These are phyloP conservation scores for Plantago lanceolata DNA, from an alignment of 305 asterid species.

Conservation along the genomic window DNA sequence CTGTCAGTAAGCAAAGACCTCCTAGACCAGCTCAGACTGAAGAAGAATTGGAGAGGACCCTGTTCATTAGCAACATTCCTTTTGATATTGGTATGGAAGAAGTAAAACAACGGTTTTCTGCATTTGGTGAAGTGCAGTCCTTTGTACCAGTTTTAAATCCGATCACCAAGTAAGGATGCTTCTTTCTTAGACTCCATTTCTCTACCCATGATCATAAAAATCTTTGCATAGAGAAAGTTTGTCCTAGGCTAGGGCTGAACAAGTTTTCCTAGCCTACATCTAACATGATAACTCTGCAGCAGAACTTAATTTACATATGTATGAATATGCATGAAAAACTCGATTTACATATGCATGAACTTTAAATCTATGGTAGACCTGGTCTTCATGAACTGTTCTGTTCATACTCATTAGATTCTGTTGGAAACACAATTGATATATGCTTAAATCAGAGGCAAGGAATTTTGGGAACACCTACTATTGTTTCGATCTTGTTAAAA, in stretches of 20 bases:
- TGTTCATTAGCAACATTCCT: slow-evolving; percentile 83
- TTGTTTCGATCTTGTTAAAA: neutral
- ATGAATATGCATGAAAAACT: too few relatives aligned
- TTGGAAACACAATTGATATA: too few relatives aligned
- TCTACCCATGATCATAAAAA: slow-evolving; percentile 10
- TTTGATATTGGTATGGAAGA: slow-evolving; percentile 66
- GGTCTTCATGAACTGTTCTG: too few relatives aligned
- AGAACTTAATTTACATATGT: too few relatives aligned
- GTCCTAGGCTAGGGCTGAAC: neutral
- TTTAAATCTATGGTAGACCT: too few relatives aligned
- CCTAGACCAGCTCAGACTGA: slow-evolving; percentile 39
- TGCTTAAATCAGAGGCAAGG: too few relatives aligned
- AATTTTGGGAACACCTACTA: too few relatives aligned
- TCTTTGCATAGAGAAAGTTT: slow-evolving; percentile 6
- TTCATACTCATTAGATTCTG: too few relatives aligned
- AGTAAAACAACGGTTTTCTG: slow-evolving; percentile 75
- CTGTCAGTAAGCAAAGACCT: slow-evolving; percentile 30
- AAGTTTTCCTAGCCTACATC: neutral
- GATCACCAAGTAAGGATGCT: slow-evolving; percentile 66
- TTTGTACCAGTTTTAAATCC: slow-evolving; percentile 80
- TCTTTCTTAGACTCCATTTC: slow-evolving; percentile 8
- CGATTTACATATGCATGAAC: too few relatives aligned
- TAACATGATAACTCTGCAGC: neutral
- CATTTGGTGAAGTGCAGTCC: slow-evolving; percentile 78
- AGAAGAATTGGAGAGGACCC: slow-evolving; percentile 69